Evolutionary conservation across 2,329 filamentous ascomycete genomes (phyloP), one percentile per base, ranked within the genome.

Genomic region (Claviceps cyperi): DNA sequence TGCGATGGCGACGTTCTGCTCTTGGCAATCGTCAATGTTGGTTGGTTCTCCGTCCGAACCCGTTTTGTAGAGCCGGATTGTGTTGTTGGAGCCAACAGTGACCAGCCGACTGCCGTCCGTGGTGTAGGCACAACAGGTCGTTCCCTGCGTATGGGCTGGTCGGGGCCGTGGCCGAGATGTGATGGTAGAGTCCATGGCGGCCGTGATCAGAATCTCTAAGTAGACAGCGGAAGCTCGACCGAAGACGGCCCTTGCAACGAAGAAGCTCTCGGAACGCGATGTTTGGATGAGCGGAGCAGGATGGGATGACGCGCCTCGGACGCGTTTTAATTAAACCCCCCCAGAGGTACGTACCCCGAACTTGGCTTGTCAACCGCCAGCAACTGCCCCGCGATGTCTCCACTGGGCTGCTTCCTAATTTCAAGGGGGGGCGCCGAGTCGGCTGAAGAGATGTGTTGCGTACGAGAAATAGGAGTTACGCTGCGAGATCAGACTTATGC

Each of bases 31-130:
- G 63, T 97, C 91, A 51, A 98, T 84, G 51, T 91, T 95, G 52
- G 79, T 81, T 9, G 94, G 92, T 64, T 98, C 92, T 58, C 89
- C 90, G 69, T 94, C 86, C 39, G 85, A 92, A 53, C 87, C 88
- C 14, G 90, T 92, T 57, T 84, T 86, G 71, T 94, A 98, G 47
- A 97, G 79, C 47, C 94, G 86, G 60, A 95, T 89, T 7, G 87
- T 88, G 61, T 94, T 94, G 70, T 97, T 95, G 52, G 87, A 84
- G 55, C 92, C 92, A 53, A 89, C 90, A 11, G 92, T 97, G 56
- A 97, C 80, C 51, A 98, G 76, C 59, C 85, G 86, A 57, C 77
- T 78, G 54, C 94, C 92, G 65, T 94, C 83, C 6, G 88, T 86
- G 1, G 90, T 96, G 68, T 97, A 97, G 55, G 85, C 79, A 57